Conservation (phyloP, 2,329 filamentous ascomycete species). For the Achaetomium macrosporum region DNA sequence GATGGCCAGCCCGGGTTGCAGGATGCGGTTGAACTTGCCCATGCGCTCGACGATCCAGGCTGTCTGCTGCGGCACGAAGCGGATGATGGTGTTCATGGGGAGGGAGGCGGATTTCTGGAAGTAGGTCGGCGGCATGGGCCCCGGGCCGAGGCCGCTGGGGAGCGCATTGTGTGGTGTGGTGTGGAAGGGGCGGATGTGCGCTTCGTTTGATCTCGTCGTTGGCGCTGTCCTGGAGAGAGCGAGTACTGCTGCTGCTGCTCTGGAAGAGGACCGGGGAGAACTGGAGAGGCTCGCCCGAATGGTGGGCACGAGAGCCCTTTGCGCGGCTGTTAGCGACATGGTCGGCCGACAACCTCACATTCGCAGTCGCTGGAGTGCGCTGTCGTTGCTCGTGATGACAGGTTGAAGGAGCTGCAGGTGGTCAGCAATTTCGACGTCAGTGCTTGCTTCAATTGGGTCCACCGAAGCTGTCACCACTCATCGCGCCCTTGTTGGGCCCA, state of each 20-base stretch:
- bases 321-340: constrained; percentile 26
- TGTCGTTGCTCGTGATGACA: too few relatives aligned
- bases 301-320: constrained; percentile 23
- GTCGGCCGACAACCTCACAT: constrained; percentile 8
- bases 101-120: constrained; percentile 64
- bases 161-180: constrained; percentile 20
- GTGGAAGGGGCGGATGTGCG: constrained; percentile 21
- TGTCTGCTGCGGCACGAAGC: constrained; percentile 98
- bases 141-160: constrained; percentile 25
- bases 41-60: constrained; percentile 99
- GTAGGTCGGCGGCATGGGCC: constrained; percentile 59
- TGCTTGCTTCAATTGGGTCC: neutral
- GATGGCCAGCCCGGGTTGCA: constrained; percentile 85
- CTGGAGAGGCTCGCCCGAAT: constrained; percentile 17
- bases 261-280: neutral
- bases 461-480: too few relatives aligned
- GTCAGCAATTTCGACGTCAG: neutral
- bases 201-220: neutral
- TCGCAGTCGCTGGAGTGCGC: neutral
- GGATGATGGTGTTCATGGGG: constrained; percentile 88
- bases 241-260: neutral
- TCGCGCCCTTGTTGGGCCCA: neutral
- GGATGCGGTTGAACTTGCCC: constrained; percentile 92
- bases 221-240: constrained; percentile 1
- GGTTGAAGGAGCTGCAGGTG: neutral